Base-by-base conservation (phyloP, 73 alveolate species). In the Effrenium voratum region DNA sequence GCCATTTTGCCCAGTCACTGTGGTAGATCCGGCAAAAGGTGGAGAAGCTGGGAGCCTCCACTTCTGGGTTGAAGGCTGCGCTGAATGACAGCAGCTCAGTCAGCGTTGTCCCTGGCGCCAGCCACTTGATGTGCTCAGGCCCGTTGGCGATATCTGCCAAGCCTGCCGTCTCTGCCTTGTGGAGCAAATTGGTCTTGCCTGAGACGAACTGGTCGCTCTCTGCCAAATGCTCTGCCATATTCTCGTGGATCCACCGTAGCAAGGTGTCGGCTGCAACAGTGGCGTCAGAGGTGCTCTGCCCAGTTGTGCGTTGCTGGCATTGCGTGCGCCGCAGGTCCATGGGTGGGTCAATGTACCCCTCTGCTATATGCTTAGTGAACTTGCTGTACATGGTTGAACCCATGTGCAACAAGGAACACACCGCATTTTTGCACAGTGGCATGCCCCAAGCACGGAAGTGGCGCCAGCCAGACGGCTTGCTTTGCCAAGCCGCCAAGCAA, bases 21-120 rank as follows among this genome's bases (percentile, higher is more conserved):
- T 77, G 88, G 88, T 77, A 41, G 43, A 6, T 32, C 32, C 88
- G 88, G 36, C 26, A 40, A 77, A 77, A 77, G 10, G 88, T 77
- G 36, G 63, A 41, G 41, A 34, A 77, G 41, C 44, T 15, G 16
- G 63, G 38, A 6, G n/a, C 41, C 60, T 40, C 60, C 10, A 63
- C 40, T 5, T 63, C 40, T 10, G 77, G 77, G 50, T 15, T 34
- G 88, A 77, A 77, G 15, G 6, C 36, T 3, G 12, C 12, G 36
- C 63, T 16, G 12, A 26, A 34, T 2, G 36, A n/a, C 10, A 3
- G 5, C 59, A 77, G 5, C 40, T 77, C 88, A 2, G 38, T 43
- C 88, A 77, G 26, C n/a, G 88, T 77, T 40, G 88, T 77, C 63
- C 32, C 15, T 2, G 88, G 88, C 10, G 52, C 36, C 43, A 43